These are phyloP conservation scores for Dalechampia spathulata DNA, from an alignment of 441 rosid genomes.

Conservation along the genomic window DNA sequence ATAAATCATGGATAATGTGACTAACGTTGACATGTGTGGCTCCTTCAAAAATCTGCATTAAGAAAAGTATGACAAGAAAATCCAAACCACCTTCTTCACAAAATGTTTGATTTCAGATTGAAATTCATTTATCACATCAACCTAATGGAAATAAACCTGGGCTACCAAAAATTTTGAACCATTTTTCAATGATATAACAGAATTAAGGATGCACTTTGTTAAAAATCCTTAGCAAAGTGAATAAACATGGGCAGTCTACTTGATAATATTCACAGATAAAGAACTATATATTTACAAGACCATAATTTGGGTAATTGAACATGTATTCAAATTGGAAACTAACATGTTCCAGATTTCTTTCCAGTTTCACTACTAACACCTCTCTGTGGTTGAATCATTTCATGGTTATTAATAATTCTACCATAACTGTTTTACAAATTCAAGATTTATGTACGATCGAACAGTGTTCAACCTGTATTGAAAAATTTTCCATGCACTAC, in stretches of 20 bases:
- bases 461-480: not conserved
- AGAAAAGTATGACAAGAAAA: not conserved
- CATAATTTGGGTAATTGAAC: not conserved
- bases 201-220: no score
- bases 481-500: not conserved
- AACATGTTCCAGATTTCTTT: not conserved
- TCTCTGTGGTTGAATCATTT: not conserved
- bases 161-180: not conserved
- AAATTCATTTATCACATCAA: not conserved
- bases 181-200: not conserved
- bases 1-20: slow-evolving; percentile 73
- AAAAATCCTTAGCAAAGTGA: no score
- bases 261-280: no score
- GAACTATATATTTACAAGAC: not conserved
- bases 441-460: no score
- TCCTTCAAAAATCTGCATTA: slow-evolving; percentile 73
- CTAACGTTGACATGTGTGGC: slow-evolving; percentile 77
- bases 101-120: not conserved
- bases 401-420: not conserved
- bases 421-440: no score
- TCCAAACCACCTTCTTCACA: not conserved
- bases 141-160: not conserved
- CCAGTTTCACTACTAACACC: no score
- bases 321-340: not conserved
- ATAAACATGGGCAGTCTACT: no score